Conservation (phyloP, 148 eudicot genomes). For the Chenopodium suecicum region DNA sequence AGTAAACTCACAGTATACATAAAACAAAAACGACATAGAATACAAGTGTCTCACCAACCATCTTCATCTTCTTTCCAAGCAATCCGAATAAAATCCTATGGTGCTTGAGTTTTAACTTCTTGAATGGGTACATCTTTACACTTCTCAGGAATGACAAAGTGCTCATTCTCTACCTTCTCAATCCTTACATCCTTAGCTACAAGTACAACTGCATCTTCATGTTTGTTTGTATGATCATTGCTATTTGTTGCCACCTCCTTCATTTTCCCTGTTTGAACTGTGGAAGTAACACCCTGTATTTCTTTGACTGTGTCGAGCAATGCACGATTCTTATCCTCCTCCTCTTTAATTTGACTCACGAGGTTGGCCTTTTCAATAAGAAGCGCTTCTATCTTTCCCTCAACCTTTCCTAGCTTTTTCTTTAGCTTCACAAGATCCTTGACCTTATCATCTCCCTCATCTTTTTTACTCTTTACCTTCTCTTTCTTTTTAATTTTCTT, state of each 20-base stretch:
- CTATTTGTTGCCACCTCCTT: constrained; percentile 8
- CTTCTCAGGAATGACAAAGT: constrained; percentile 2
- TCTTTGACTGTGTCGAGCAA: constrained; percentile 41
- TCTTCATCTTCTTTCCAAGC: not conserved
- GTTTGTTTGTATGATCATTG: not conserved
- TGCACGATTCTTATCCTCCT: constrained; percentile 38
- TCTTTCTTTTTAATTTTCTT: constrained; percentile 30
- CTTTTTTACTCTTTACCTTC: constrained; percentile 41
- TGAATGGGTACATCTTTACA: not conserved
- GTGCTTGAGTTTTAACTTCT: constrained; percentile 13
- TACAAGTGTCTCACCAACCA: not conserved
- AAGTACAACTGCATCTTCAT: constrained; percentile 2
- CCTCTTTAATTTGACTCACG: constrained; percentile 48
- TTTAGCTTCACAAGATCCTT: constrained; percentile 60
- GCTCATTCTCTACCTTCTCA: constrained; percentile 3
- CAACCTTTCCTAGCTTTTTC: constrained; percentile 58
- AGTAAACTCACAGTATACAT: constrained; percentile 12
- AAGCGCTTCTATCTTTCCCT: constrained; percentile 70
- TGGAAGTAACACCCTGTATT: constrained; percentile 16
- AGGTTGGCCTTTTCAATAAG: constrained; percentile 54
- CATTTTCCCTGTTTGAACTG: constrained; percentile 10
- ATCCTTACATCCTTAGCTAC: constrained; percentile 3
- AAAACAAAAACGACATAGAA: constrained; percentile 4
- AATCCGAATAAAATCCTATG: constrained; percentile 3
- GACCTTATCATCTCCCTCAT: constrained; percentile 41